A percentile compares a stretch with the other conserved stretches of the same genome.
Evolutionary conservation across 257 asterid species (phyloP).

Genomic region (Nicotiana tabacum): DNA sequence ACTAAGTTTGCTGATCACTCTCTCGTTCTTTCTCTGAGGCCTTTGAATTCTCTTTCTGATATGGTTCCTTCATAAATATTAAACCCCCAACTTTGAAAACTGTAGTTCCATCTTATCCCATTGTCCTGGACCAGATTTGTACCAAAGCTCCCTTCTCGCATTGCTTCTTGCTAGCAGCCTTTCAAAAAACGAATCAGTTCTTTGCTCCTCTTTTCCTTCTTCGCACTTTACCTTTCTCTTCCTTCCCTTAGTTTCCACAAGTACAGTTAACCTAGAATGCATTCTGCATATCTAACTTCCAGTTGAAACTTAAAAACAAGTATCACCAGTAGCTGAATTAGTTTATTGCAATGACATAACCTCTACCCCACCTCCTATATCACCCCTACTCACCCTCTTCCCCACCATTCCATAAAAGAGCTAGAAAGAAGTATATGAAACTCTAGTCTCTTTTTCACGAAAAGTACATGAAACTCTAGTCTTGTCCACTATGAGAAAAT

Average conservation of each 20-base stretch:
- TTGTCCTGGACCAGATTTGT: not conserved
- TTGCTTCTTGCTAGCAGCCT: conserved; percentile 5
- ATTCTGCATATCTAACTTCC: not conserved
- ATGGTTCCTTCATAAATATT: not conserved
- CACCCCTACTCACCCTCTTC: not conserved
- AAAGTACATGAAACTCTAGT: not conserved
- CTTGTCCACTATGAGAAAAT: not conserved
- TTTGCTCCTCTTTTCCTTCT: not conserved
- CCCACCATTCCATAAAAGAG: not conserved
- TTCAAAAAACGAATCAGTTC: not conserved
- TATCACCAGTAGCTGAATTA: not conserved
- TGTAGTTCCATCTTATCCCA: not conserved
- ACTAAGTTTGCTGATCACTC: not conserved
- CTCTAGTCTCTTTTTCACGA: not conserved
- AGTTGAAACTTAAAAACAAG: not conserved
- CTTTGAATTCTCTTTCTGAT: not conserved
- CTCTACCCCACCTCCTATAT: not conserved
- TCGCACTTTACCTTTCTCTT: not conserved
- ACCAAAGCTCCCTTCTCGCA: not conserved
- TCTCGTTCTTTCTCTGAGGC: not conserved
- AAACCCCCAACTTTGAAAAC: not conserved
- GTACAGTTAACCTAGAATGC: not conserved
- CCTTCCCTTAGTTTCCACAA: not conserved
- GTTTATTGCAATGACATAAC: not conserved
- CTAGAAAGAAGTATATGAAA: not conserved